These are phyloP conservation scores for Picochlorum costavermella DNA, from an alignment of 139 green algal genomes.

Conservation along the genomic window DNA sequence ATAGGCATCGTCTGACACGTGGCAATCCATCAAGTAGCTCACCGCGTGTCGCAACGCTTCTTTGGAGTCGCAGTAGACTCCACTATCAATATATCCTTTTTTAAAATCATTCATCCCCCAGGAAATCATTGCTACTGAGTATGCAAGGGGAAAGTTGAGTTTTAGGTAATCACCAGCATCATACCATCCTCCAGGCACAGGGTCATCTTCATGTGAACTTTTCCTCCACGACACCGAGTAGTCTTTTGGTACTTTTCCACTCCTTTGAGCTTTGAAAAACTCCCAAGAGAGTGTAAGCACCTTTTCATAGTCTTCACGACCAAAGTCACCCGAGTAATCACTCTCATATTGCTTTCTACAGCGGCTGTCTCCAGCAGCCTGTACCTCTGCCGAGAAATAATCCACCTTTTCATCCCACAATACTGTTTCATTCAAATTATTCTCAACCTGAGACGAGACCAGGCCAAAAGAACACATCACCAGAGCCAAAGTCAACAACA, in stretches of 20 bases:
- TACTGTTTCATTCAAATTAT: too few species aligned
- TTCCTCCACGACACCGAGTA: conserved; percentile 39
- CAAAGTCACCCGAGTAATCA: too few species aligned
- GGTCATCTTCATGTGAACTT: conserved; percentile 7
- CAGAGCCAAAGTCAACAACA: too few species aligned
- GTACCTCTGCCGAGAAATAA: too few species aligned
- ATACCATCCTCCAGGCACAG: conserved; percentile 37
- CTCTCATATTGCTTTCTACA: too few species aligned
- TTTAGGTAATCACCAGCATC: conserved; percentile 45
- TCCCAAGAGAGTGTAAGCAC: conserved; percentile 14
- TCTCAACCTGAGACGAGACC: too few species aligned
- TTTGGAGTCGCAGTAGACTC: not conserved
- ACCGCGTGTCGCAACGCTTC: not conserved
- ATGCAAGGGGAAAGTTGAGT: conserved; percentile 45
- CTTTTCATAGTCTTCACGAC: conserved; percentile 3
- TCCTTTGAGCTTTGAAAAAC: conserved; percentile 47
- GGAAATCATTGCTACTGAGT: conserved; percentile 31
- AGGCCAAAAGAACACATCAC: too few species aligned
- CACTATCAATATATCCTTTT: not conserved
- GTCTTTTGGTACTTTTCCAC: conserved; percentile 18
- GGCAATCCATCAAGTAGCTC: conserved; percentile 14
- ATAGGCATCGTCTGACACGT: not conserved
- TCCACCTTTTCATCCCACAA: too few species aligned
- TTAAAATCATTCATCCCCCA: conserved; percentile 45
- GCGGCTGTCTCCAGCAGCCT: too few species aligned